phyloP scores from a whole-genome alignment of 1,139 yeast species.

The Pichia sp. region DNA sequence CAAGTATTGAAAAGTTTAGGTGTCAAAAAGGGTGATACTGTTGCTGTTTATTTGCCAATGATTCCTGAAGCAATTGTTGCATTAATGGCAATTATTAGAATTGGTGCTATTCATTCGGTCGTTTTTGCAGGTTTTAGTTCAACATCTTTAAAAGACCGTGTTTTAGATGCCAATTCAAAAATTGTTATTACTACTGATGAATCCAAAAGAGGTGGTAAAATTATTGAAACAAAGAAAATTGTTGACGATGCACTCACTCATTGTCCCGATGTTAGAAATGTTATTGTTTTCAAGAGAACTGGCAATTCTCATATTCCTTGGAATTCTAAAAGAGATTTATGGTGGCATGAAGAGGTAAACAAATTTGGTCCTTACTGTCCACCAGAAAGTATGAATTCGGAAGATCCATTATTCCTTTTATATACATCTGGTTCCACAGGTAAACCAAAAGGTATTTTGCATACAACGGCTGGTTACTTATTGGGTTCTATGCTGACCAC shows the following conservation, averaged over 20 bases:
- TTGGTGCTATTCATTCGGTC: slow-evolving; percentile 79
- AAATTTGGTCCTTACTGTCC: slow-evolving; percentile 60
- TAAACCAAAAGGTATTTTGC: slow-evolving; percentile 63
- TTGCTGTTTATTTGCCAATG: slow-evolving; percentile 83
- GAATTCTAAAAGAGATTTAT: slow-evolving; percentile 54
- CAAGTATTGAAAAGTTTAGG: slow-evolving; percentile 60
- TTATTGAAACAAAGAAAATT: slow-evolving; percentile 73
- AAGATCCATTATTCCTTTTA: slow-evolving; percentile 55
- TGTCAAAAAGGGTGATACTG: slow-evolving; percentile 75
- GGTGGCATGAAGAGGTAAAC: slow-evolving; percentile 73
- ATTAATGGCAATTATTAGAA: slow-evolving; percentile 62
- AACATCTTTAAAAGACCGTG: slow-evolving; percentile 68
- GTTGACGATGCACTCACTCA: slow-evolving; percentile 73
- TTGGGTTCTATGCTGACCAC: slow-evolving; percentile 64
- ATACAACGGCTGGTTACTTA: slow-evolving; percentile 73
- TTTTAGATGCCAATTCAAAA: slow-evolving; percentile 66
- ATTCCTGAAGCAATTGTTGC: slow-evolving; percentile 74
- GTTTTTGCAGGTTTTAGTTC: slow-evolving; percentile 81
- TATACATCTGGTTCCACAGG: slow-evolving; percentile 68
- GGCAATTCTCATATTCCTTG: slow-evolving; percentile 62
- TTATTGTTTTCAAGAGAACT: slow-evolving; percentile 66
- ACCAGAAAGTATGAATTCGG: slow-evolving; percentile 51
- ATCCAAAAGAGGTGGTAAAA: slow-evolving; percentile 75
- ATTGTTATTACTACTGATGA: slow-evolving; percentile 76
- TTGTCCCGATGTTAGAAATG: slow-evolving; percentile 61